Conservation (phyloP, 495 filamentous ascomycete species). For the Daldinia decipiens region DNA sequence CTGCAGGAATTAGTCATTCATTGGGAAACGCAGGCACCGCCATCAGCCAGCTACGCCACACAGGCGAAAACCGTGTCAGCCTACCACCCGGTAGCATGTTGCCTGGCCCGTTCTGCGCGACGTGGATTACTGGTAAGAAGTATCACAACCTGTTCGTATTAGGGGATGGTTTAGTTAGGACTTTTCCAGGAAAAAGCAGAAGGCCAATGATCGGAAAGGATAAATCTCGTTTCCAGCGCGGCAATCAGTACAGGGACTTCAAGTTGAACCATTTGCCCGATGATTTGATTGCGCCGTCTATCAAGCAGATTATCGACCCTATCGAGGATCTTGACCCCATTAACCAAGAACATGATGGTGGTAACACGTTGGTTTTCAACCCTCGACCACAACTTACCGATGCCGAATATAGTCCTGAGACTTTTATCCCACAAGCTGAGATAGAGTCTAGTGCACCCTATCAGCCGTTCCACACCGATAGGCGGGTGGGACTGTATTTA, state of each 20-base stretch:
- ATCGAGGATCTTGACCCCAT: slow-evolving; percentile 61
- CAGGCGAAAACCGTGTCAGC: slow-evolving; percentile 84
- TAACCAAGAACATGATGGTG: slow-evolving; percentile 56
- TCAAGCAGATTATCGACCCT: slow-evolving; percentile 58
- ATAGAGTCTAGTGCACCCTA: slow-evolving; percentile 93
- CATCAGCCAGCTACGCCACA: slow-evolving; percentile 81
- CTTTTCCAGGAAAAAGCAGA: slow-evolving; percentile 70
- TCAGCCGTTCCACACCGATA: slow-evolving; percentile 90
- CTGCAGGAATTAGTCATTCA: slow-evolving; percentile 83
- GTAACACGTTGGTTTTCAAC: slow-evolving; percentile 56
- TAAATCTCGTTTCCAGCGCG: slow-evolving; percentile 57
- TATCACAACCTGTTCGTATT: slow-evolving; percentile 66
- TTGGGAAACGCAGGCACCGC: slow-evolving; percentile 82
- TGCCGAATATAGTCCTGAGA: slow-evolving; percentile 54
- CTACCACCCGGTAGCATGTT: slow-evolving; percentile 65
- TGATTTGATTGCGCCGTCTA: slow-evolving; percentile 54
- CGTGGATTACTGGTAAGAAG: slow-evolving; percentile 65
- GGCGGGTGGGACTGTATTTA: slow-evolving; percentile 75
- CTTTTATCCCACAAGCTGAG: slow-evolving; percentile 83
- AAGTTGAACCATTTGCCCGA: slow-evolving; percentile 68
- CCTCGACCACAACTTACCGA: slow-evolving; percentile 44
- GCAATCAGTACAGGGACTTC: slow-evolving; percentile 70
- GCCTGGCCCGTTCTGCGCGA: slow-evolving; percentile 63
- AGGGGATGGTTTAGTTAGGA: slow-evolving; percentile 68
- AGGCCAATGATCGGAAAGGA: slow-evolving; percentile 58